phyloP scores from a whole-genome alignment of 345 rosid species.

The Eucalyptus virginea region DNA sequence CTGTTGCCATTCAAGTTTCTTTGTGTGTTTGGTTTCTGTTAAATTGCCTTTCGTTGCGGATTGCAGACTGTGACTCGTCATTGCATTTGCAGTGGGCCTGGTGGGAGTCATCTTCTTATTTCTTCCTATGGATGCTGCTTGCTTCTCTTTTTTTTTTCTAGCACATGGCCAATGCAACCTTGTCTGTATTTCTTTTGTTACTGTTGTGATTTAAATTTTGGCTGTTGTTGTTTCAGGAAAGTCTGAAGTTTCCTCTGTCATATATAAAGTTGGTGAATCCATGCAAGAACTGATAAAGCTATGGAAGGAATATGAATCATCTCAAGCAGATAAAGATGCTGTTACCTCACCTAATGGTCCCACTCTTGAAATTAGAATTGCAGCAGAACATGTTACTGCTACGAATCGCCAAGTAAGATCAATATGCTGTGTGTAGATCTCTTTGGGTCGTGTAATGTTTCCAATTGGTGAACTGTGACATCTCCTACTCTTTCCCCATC shows the following conservation, averaged over 20 bases:
- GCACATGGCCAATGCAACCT: not conserved
- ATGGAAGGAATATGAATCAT: constrained; percentile 76
- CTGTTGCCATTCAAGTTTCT: not conserved
- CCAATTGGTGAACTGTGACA: not conserved
- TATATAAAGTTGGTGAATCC: constrained; percentile 98
- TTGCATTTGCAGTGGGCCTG: not conserved
- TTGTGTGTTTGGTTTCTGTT: not conserved
- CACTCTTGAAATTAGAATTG: constrained; percentile 89
- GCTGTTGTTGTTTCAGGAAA: constrained; percentile 59
- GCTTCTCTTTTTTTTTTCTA: not conserved
- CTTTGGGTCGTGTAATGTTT: not conserved
- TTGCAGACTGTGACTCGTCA: not conserved
- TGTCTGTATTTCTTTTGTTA: not conserved
- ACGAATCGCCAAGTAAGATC: constrained; percentile 93
- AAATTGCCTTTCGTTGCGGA: not conserved
- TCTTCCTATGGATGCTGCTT: not conserved
- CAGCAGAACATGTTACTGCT: constrained; percentile 98
- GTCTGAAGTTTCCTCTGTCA: constrained; percentile 71
- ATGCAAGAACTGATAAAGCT: constrained; percentile 95
- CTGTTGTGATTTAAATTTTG: not conserved
- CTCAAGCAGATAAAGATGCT: constrained; percentile 65
- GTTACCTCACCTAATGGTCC: constrained; percentile 66
- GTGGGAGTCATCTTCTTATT: not conserved
- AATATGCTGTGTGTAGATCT: not conserved
- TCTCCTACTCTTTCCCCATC: not conserved